Conservation (phyloP, 1,284 basidiomycete species). For the Mycosarcoma mackinlayi region DNA sequence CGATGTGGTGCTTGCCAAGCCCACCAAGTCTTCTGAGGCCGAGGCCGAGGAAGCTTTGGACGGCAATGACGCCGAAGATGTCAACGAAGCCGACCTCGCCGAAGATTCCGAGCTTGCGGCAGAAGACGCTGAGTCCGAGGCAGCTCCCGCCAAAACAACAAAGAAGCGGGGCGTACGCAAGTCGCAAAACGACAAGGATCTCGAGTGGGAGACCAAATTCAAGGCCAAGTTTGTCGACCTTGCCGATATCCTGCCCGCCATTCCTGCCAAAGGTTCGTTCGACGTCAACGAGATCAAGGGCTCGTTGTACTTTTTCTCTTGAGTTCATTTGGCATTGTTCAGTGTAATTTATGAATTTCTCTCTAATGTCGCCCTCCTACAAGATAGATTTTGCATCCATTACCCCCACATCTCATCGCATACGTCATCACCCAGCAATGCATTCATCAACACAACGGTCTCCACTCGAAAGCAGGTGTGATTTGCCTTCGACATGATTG, state of each 20-base stretch:
- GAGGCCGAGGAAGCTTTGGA: constrained; percentile 23
- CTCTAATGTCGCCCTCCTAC: constrained; percentile 2
- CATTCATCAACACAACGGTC: background rate
- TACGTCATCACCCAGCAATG: constrained; percentile 12
- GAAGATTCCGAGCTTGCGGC: constrained; percentile 16
- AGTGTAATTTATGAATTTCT: background rate
- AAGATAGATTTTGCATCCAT: background rate
- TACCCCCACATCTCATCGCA: too few species aligned
- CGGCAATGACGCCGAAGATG: constrained; percentile 15
- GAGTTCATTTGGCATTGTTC: background rate
- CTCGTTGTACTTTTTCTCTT: constrained; percentile 66
- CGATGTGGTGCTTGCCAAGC: constrained; percentile 25
- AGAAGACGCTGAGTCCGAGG: constrained; percentile 6
- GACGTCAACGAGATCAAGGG: constrained; percentile 80
- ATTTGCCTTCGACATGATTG: background rate
- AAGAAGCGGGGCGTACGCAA: constrained; percentile 15
- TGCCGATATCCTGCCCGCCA: constrained; percentile 80
- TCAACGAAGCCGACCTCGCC: constrained; percentile 10
- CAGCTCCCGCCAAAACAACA: background rate
- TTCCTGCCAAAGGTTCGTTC: constrained; percentile 88
- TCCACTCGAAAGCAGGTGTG: background rate
- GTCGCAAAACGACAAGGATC: constrained; percentile 26
- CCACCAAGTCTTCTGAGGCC: constrained; percentile 10
- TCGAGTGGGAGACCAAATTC: constrained; percentile 40
- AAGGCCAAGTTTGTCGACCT: constrained; percentile 77